These are phyloP conservation scores for Cladorrhinum sp. DNA, from an alignment of 2,329 filamentous ascomycete genomes.

Conservation along the genomic window DNA sequence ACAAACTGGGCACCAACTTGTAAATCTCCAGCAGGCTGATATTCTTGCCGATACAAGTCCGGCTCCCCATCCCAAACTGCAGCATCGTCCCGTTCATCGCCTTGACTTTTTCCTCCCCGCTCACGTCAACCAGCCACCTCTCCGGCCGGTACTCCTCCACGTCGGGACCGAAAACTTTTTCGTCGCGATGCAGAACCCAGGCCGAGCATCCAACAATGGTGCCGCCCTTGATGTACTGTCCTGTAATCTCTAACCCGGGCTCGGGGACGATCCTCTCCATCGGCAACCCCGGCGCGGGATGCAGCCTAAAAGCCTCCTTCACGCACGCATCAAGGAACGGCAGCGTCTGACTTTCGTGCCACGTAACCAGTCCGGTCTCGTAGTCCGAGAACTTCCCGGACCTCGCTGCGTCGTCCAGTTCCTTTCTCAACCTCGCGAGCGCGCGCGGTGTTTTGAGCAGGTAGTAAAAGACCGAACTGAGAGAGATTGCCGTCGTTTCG, in stretches of 20 bases:
- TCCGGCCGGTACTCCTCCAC: constrained; percentile 66
- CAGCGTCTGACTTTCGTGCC: constrained; percentile 66
- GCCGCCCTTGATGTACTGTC: constrained; percentile 61
- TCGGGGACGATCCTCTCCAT: constrained; percentile 71
- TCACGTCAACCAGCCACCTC: constrained; percentile 52
- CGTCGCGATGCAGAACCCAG: constrained; percentile 69
- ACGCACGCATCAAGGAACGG: constrained; percentile 75
- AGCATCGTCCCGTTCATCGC: constrained; percentile 70
- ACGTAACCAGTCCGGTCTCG: constrained; percentile 61
- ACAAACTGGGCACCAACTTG: constrained; percentile 58
- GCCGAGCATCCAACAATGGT: constrained; percentile 73
- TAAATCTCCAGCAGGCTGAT: constrained; percentile 62
- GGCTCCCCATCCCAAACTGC: constrained; percentile 68
- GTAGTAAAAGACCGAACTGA: constrained; percentile 71
- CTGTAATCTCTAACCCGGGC: constrained; percentile 61
- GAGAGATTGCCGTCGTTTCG: constrained; percentile 75
- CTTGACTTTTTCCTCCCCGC: constrained; percentile 49
- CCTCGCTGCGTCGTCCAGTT: constrained; percentile 59
- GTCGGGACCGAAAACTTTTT: constrained; percentile 66
- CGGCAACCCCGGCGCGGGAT: constrained; percentile 70
- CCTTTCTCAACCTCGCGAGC: constrained; percentile 54
- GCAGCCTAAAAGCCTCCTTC: constrained; percentile 74
- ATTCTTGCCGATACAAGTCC: constrained; percentile 70
- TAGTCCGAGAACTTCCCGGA: constrained; percentile 41
- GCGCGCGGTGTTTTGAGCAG: constrained; percentile 61